phyloP scores from a whole-genome alignment of 345 rosid genomes.

The Populus deltoides region DNA sequence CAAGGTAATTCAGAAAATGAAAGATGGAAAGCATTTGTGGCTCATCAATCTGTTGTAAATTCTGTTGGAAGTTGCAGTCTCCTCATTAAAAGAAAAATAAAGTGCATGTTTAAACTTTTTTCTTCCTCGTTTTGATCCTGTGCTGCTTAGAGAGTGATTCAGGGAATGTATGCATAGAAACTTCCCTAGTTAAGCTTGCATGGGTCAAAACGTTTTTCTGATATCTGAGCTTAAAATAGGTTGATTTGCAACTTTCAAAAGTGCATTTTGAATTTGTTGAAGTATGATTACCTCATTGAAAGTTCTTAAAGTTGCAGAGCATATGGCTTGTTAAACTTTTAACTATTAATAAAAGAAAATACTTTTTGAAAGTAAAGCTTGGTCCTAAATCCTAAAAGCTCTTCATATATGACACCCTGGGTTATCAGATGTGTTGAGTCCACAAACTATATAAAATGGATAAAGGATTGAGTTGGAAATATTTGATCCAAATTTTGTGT shows the following conservation, averaged over 20 bases:
- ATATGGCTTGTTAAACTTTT: neutral
- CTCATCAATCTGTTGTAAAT: neutral
- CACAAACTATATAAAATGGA: neutral
- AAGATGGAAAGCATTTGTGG: neutral
- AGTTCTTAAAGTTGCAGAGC: neutral
- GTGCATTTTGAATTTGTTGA: neutral
- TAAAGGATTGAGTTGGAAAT: no score
- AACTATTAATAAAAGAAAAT: no score
- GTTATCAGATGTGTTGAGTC: neutral
- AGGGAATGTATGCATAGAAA: neutral
- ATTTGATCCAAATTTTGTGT: no score
- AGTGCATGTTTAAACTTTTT: neutral
- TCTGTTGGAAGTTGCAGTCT: no score
- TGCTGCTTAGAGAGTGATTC: neutral
- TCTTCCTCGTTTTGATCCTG: neutral
- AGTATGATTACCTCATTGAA: neutral
- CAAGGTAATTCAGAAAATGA: neutral
- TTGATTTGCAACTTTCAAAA: neutral
- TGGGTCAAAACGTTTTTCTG: neutral
- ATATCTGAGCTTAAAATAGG: neutral
- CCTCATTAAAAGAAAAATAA: neutral
- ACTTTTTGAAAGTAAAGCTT: neutral
- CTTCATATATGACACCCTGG: neutral
- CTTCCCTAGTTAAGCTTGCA: constrained; percentile 6
- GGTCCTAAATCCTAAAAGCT: neutral